These are phyloP conservation scores for Globisporangium camurandrum DNA, from an alignment of 352 stramenopile species.

Conservation along the genomic window DNA sequence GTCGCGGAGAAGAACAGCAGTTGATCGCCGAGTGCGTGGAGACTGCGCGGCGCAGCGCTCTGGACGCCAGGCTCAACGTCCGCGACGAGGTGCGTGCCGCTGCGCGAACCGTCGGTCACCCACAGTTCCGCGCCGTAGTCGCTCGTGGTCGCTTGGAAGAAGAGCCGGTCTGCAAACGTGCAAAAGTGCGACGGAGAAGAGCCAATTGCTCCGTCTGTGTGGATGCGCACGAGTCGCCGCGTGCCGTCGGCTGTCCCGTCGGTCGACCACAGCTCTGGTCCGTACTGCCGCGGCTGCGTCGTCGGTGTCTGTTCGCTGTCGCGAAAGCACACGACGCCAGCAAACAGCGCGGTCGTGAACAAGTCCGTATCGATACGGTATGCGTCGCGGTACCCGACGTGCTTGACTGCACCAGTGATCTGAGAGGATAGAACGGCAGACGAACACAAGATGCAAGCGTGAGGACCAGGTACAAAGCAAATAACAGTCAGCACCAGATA, in stretches of 20 bases:
- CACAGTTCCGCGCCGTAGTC: slow-evolving; percentile 69
- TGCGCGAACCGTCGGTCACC: slow-evolving; percentile 47
- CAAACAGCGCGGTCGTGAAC: slow-evolving; percentile 47
- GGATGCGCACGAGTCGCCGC: slow-evolving; percentile 44
- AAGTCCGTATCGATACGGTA: slow-evolving; percentile 41
- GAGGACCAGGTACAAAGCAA: no score
- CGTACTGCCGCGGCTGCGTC: slow-evolving; percentile 9
- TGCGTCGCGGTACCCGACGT: slow-evolving; percentile 69
- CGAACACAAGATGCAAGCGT: no score
- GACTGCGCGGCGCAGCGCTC: slow-evolving; percentile 29
- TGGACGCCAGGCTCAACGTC: slow-evolving; percentile 39
- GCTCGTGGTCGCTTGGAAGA: slow-evolving; percentile 59
- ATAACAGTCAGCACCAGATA: neutral
- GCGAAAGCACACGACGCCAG: slow-evolving; percentile 71
- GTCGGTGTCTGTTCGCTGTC: neutral
- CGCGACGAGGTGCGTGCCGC: slow-evolving; percentile 41
- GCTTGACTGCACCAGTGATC: slow-evolving; percentile 79
- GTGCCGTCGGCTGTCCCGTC: slow-evolving; percentile 72
- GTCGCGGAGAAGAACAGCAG: slow-evolving; percentile 59
- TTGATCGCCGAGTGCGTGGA: slow-evolving; percentile 22
- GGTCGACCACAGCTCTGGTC: slow-evolving; percentile 75
- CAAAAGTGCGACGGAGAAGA: slow-evolving; percentile 29
- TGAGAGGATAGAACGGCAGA: no score
- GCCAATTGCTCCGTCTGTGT: slow-evolving; percentile 8
- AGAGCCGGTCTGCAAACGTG: slow-evolving; percentile 35